Evolutionary conservation across 2,329 filamentous ascomycete genomes (phyloP).

Genomic region (Nigrograna mackinnonii): DNA sequence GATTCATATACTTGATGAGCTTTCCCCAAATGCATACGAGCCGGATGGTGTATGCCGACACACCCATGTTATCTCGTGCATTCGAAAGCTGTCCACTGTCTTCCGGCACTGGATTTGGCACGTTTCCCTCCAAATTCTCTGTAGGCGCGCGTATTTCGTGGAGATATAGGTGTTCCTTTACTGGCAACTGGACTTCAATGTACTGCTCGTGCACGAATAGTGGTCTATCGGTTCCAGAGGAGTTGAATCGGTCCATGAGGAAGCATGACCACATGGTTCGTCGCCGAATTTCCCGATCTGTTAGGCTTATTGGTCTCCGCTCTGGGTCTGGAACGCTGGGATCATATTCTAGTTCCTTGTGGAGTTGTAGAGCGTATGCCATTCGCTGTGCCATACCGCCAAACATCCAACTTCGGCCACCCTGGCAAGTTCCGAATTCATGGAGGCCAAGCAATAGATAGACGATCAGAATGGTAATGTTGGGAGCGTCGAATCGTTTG

Average conservation of each 20-base stretch:
- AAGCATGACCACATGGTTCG: conserved; percentile 99
- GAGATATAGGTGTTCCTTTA: conserved; percentile 87
- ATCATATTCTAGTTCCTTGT: conserved; percentile 87
- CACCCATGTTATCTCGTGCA: conserved; percentile 85
- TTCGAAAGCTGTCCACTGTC: conserved; percentile 68
- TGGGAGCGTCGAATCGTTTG: conserved; percentile 89
- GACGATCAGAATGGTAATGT: conserved; percentile 92
- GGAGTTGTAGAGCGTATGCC: conserved; percentile 93
- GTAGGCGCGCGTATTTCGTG: conserved; percentile 89
- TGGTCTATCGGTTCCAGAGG: conserved; percentile 88
- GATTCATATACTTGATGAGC: conserved; percentile 86
- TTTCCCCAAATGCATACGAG: conserved; percentile 87
- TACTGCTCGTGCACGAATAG: conserved; percentile 90
- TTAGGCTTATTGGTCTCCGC: conserved; percentile 75
- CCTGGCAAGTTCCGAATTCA: conserved; percentile 96
- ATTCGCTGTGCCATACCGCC: conserved; percentile 94
- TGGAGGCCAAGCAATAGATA: conserved; percentile 87
- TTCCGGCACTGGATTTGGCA: conserved; percentile 64
- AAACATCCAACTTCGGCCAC: conserved; percentile 92
- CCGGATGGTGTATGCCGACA: conserved; percentile 86
- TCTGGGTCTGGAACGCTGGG: conserved; percentile 66
- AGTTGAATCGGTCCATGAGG: conserved; percentile 96
- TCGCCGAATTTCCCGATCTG: conserved; percentile 88
- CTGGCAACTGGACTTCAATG: conserved; percentile 85
- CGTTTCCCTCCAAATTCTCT: conserved; percentile 75